Percentiles rank a stretch among this genome's conserved stretches.
phyloP scores from a whole-genome alignment of 768 basidiomycete species.

The Russula vinacea region DNA sequence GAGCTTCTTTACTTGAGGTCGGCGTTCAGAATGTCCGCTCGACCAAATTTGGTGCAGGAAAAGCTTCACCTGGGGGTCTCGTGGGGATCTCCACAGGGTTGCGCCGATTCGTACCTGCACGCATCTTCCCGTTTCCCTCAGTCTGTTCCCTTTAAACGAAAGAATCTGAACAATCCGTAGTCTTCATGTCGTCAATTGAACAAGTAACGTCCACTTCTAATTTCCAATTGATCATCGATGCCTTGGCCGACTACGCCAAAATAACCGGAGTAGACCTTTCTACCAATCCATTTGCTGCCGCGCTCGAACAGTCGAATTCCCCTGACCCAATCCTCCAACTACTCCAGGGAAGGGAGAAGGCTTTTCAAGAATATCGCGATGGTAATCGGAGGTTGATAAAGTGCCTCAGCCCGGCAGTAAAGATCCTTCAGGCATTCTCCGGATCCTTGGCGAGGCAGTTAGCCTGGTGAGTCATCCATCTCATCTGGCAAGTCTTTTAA shows the following conservation, averaged over 20 bases:
- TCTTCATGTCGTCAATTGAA: too few species aligned
- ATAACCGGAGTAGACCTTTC: not conserved
- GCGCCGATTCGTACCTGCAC: too few species aligned
- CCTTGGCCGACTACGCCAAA: not conserved
- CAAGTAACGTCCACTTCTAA: not conserved
- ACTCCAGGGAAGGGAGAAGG: not conserved
- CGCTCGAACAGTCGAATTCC: not conserved
- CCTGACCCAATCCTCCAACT: not conserved
- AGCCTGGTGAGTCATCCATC: not conserved
- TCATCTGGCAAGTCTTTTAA: too few species aligned
- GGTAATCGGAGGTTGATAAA: not conserved
- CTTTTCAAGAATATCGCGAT: not conserved
- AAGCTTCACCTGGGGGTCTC: too few species aligned
- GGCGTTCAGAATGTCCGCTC: too few species aligned
- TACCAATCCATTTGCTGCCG: not conserved
- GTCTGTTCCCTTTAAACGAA: too few species aligned
- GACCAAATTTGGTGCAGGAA: too few species aligned
- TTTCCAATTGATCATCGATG: not conserved
- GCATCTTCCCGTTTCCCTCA: too few species aligned
- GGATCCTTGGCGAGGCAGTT: not conserved
- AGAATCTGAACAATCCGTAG: too few species aligned
- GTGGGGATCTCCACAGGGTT: too few species aligned
- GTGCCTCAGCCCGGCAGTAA: not conserved
- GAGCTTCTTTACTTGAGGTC: not conserved
- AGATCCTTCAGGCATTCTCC: not conserved